Conservation (phyloP, 1,284 basidiomycete genomes). For the Cutaneotrichosporon sp. region DNA sequence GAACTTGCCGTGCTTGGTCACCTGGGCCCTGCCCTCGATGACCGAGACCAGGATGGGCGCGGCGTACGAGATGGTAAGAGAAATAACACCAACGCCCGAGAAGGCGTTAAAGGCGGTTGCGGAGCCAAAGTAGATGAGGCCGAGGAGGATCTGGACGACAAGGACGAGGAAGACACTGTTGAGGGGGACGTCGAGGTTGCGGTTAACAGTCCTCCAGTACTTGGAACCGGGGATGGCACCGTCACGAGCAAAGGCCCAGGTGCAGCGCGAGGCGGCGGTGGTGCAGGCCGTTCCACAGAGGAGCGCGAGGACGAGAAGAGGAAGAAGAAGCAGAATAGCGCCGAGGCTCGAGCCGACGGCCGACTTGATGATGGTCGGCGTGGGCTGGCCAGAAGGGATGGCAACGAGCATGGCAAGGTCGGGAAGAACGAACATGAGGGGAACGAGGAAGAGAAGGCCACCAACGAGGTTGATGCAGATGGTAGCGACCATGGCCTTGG, state of each 20-base stretch:
- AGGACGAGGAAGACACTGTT: conserved; percentile 51
- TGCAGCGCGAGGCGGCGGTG: conserved; percentile 36
- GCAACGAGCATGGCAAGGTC: conserved; percentile 48
- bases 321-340: background rate
- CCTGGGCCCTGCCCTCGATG: conserved; percentile 42
- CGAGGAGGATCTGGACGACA: conserved; percentile 50
- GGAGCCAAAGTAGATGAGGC: conserved; percentile 50
- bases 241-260: conserved; percentile 50
- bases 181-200: conserved; percentile 49
- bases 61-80: conserved; percentile 46
- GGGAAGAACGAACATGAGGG: conserved; percentile 54
- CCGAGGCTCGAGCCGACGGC: background rate
- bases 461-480: conserved; percentile 55
- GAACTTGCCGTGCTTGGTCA: conserved; percentile 39
- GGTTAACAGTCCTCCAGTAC: conserved; percentile 46
- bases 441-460: conserved; percentile 54
- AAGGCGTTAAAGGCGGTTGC: conserved; percentile 49
- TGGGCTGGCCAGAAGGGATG: conserved; percentile 53
- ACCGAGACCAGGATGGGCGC: conserved; percentile 52
- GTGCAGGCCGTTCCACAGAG: conserved; percentile 55
- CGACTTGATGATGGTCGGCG: conserved; percentile 1
- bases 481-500: conserved; percentile 53
- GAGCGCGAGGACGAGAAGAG: conserved; percentile 54
- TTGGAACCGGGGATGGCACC: conserved; percentile 52
- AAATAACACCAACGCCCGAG: conserved; percentile 45